Evolutionary conservation across 148 eudicot species (phyloP), one percentile per base, ranked within the genome.

Genomic region (Nepenthes gracilis): DNA sequence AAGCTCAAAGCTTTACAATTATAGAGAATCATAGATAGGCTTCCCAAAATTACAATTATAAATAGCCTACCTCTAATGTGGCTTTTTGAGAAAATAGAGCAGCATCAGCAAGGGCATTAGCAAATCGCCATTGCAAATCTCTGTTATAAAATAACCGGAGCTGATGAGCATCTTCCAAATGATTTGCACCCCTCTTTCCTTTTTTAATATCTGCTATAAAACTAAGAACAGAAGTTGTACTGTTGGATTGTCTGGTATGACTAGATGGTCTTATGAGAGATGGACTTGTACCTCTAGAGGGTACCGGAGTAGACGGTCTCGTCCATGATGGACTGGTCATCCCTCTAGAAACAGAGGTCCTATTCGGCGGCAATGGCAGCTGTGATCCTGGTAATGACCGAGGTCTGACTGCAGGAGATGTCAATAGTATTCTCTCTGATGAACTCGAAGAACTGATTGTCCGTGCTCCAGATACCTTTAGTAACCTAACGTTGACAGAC

Each of bases 111-210:
- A 64, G 80, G 33, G 99, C 99, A 83, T 93, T 93, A 60, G 86
- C 85, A 69, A 65, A 89, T 53, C 87, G 74, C 99, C 99, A 93
- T 67, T 93, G 99, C 83, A 89, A 63, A 47, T 79, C 83, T 67
- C 94, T 77, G 60, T 93, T 93, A 52, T 93, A 83, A 53, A 86
- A 57, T 75, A 93, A 71, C 69, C 95, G 72, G 69, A 93, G 63
- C 63, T 84, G 85, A 79, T 93, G 96, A 54, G 71, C 99, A 61
- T 93, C 99, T 77, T 93, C 95, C 53, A 93, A 72, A 62, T 84
- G 88, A 67, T 78, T 83, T 38, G 73, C 72, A 40, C 54, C 71
- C 74, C 83, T 93, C 74, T 76, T 89, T 54, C 95, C 95, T 63
- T 82, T 92, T 72, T 72, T 89, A 59, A 89, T 78, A 75, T 93